A percentile compares a stretch with the other conserved stretches of the same genome.
phyloP scores from a whole-genome alignment of 2,329 filamentous ascomycete genomes.

The Cladorrhinum sp. region DNA sequence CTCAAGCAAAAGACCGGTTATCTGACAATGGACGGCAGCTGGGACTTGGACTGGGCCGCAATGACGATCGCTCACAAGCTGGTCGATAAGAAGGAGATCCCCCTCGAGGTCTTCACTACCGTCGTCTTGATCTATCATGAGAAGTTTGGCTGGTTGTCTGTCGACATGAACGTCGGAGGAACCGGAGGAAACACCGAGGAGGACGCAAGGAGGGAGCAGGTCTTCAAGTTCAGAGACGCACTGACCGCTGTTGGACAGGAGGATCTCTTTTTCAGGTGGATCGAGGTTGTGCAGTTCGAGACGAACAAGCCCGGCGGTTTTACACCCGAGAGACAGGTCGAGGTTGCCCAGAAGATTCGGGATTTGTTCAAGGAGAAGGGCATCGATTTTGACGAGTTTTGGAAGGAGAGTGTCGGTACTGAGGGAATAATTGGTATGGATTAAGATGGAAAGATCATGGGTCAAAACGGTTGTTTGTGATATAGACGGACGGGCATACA shows the following conservation, averaged over 20 bases:
- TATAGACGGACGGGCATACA: neutral
- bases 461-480: neutral
- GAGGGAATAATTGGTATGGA: slow-evolving; percentile 34
- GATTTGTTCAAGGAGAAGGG: slow-evolving; percentile 70
- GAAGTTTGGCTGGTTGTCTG: slow-evolving; percentile 67
- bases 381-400: slow-evolving; percentile 80
- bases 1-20: slow-evolving; percentile 81
- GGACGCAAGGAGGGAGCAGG: slow-evolving; percentile 66
- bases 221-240: slow-evolving; percentile 76
- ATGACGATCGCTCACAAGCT: slow-evolving; percentile 74
- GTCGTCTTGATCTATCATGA: slow-evolving; percentile 67
- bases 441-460: neutral
- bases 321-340: slow-evolving; percentile 67
- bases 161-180: slow-evolving; percentile 50
- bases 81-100: slow-evolving; percentile 59
- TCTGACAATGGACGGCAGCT: slow-evolving; percentile 77
- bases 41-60: slow-evolving; percentile 80
- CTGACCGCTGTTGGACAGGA: slow-evolving; percentile 78
- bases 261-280: slow-evolving; percentile 85
- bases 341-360: slow-evolving; percentile 70
- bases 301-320: slow-evolving; percentile 76
- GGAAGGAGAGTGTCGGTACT: slow-evolving; percentile 59
- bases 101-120: slow-evolving; percentile 66
- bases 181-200: slow-evolving; percentile 46
- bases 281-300: slow-evolving; percentile 88